Percentiles rank a stretch among this genome's conserved stretches.
These are phyloP conservation scores for Sonneratia alba DNA, from an alignment of 345 rosid genomes.

Conservation along the genomic window DNA sequence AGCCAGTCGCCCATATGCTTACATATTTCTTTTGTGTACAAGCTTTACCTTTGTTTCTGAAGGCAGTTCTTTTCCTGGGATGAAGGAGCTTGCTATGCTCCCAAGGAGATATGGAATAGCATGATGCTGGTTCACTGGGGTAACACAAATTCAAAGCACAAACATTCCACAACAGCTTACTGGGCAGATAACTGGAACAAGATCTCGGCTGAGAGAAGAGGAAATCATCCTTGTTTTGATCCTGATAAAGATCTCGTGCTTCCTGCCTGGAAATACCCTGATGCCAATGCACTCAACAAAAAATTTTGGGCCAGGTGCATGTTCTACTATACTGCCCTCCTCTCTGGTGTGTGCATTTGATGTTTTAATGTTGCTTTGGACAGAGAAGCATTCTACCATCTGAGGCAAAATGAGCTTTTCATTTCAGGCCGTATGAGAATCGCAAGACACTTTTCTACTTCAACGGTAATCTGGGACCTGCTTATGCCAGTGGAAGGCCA, in stretches of 20 bases:
- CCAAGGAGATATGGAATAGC: constrained; percentile 98
- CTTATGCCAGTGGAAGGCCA: constrained; percentile 70
- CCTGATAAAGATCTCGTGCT: constrained; percentile 90
- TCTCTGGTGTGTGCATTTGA: neutral
- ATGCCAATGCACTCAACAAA: constrained; percentile 36
- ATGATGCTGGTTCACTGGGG: constrained; percentile 99
- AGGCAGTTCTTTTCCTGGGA: constrained; percentile 98
- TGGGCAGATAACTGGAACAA: constrained; percentile 80
- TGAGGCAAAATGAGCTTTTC: constrained; percentile 2
- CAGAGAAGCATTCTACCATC: neutral
- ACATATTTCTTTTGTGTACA: too few species aligned
- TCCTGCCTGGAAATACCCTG: constrained; percentile 97
- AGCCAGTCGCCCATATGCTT: neutral
- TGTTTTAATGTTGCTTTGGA: neutral
- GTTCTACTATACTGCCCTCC: neutral
- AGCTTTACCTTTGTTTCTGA: constrained; percentile 18
- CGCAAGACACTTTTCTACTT: constrained; percentile 80
- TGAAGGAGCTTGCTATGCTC: constrained; percentile 99
- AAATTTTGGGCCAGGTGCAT: constrained; percentile 65
- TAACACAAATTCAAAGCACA: constrained; percentile 88
- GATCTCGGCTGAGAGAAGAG: constrained; percentile 64
- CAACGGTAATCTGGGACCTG: constrained; percentile 96
- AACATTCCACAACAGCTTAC: constrained; percentile 88
- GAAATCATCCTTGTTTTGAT: constrained; percentile 91
- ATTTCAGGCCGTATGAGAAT: constrained; percentile 58